phyloP scores from a whole-genome alignment of 2,329 filamentous ascomycete genomes.

The Exophiala sp. region DNA sequence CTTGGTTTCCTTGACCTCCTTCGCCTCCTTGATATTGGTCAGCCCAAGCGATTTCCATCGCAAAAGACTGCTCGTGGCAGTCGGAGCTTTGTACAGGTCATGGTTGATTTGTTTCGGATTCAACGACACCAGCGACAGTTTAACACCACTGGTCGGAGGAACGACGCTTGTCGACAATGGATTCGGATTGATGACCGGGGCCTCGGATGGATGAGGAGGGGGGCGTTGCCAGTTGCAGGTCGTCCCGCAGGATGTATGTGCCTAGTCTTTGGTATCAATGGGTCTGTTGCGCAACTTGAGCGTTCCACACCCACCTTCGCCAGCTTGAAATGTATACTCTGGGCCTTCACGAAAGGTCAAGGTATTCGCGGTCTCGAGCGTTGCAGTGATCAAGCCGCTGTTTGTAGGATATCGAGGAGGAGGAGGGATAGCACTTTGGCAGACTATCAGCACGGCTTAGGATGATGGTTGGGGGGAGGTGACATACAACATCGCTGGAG shows the following conservation, averaged over 20 bases:
- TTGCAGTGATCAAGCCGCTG: constrained; percentile 61
- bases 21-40: constrained; percentile 36
- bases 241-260: constrained; percentile 84
- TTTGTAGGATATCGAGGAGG: constrained; percentile 71
- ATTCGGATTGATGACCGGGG: constrained; percentile 78
- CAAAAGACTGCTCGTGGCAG: constrained; percentile 43
- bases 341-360: constrained; percentile 71
- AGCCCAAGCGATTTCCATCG: constrained; percentile 27
- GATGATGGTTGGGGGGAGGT: not conserved
- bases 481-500: constrained; percentile 27
- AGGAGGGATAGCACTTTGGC: constrained; percentile 68
- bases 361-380: constrained; percentile 92
- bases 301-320: constrained; percentile 59
- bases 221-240: constrained; percentile 85
- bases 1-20: constrained; percentile 48
- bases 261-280: constrained; percentile 46
- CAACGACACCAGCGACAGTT: constrained; percentile 69
- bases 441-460: constrained; percentile 9
- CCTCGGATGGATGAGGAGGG: constrained; percentile 93
- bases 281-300: not conserved
- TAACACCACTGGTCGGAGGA: constrained; percentile 79
- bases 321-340: constrained; percentile 84
- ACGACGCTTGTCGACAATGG: constrained; percentile 79
- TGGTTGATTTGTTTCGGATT: constrained; percentile 51
- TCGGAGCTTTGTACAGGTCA: constrained; percentile 48